These are phyloP conservation scores for Fusarium sp. DNA, from an alignment of 2,329 filamentous ascomycete genomes.

Conservation along the genomic window DNA sequence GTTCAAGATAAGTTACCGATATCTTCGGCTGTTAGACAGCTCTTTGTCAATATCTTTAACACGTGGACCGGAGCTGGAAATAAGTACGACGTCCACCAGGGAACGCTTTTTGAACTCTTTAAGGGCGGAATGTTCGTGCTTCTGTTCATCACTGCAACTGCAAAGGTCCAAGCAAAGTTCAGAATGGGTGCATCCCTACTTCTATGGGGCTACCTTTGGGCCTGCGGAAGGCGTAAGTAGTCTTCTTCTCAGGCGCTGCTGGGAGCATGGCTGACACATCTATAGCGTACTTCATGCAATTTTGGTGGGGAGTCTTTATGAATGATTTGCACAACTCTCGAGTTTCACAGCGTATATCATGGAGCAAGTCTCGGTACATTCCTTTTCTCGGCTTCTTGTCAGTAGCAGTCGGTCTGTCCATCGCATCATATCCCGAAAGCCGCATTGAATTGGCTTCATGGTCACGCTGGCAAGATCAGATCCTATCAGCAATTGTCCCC, in stretches of 20 bases:
- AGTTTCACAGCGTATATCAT: background rate
- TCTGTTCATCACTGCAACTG: background rate
- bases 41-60: background rate
- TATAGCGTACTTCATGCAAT: background rate
- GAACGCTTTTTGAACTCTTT: background rate
- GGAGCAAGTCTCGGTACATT: background rate
- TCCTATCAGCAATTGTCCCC: background rate
- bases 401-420: background rate
- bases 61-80: background rate
- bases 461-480: background rate
- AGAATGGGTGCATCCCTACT: background rate
- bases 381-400: background rate
- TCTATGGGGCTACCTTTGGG: background rate
- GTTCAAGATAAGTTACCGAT: background rate
- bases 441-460: background rate
- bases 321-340: background rate
- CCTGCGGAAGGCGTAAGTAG: background rate
- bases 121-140: background rate
- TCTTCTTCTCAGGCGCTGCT: accelerated
- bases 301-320: background rate
- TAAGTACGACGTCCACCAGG: background rate
- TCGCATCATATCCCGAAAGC: background rate
- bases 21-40: background rate
- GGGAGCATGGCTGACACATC: background rate
- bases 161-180: background rate